Conservation (phyloP, 208 protist genomes). For the Histomonas meleagridis region DNA sequence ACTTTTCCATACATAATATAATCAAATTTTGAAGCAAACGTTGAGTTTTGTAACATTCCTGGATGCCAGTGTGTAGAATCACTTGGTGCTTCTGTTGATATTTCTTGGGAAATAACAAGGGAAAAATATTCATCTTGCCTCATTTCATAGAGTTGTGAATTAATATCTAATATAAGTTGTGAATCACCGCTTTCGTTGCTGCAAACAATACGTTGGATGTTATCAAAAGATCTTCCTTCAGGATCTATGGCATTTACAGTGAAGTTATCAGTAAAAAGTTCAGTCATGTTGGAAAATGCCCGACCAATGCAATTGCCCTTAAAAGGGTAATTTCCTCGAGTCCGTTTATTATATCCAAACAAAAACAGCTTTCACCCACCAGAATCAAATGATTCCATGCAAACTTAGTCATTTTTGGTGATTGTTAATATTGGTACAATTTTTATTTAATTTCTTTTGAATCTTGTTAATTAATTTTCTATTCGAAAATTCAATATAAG, state of each 20-base stretch:
- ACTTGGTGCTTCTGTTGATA: background rate
- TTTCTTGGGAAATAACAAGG: background rate
- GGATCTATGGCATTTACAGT: background rate
- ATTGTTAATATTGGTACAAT: too few relatives aligned
- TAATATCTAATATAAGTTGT: background rate
- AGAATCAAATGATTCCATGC: too few relatives aligned
- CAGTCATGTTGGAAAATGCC: too few relatives aligned
- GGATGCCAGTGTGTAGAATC: background rate
- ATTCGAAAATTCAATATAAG: too few relatives aligned
- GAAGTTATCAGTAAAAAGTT: background rate
- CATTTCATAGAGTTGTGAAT: background rate
- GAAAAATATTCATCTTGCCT: background rate
- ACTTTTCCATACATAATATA: constrained; percentile 34
- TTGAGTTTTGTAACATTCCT: background rate
- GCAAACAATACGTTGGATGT: background rate
- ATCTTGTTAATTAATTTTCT: too few relatives aligned
- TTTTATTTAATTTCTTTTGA: too few relatives aligned
- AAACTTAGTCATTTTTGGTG: too few relatives aligned
- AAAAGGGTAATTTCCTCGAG: too few relatives aligned
- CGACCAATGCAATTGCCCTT: too few relatives aligned
- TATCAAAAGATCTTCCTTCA: background rate
- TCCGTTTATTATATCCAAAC: too few relatives aligned
- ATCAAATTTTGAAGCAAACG: background rate
- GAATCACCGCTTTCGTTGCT: background rate
- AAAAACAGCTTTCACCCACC: too few relatives aligned